A percentile compares a stretch with the other conserved stretches of the same genome.
These are phyloP conservation scores for Leccinum disarticulatum DNA, from an alignment of 768 basidiomycete species.

Conservation along the genomic window DNA sequence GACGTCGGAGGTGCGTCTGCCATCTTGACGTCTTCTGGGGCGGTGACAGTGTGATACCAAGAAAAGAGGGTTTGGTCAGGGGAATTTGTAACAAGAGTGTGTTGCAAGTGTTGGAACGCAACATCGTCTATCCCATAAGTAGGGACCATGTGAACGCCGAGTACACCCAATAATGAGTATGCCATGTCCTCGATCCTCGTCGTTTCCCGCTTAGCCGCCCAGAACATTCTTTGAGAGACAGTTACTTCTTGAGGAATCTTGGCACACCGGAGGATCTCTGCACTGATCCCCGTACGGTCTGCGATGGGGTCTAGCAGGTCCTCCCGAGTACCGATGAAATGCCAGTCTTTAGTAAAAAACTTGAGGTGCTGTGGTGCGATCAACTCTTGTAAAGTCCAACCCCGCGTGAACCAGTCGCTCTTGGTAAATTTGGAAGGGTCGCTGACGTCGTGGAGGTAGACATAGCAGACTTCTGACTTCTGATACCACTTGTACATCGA, in stretches of 20 bases:
- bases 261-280: conserved; percentile 13
- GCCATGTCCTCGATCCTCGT: conserved; percentile 28
- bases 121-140: conserved; percentile 27
- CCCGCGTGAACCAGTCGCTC: conserved; percentile 34
- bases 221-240: conserved; percentile 29
- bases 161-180: conserved; percentile 32
- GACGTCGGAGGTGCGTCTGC: not conserved
- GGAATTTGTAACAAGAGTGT: conserved; percentile 19
- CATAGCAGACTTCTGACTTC: conserved; percentile 26
- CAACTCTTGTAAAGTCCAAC: conserved; percentile 34
- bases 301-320: conserved; percentile 14
- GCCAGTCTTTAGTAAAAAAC: conserved; percentile 32
- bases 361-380: conserved; percentile 28
- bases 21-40: conserved; percentile 15
- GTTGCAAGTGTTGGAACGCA: conserved; percentile 29
- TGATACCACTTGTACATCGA: conserved; percentile 37
- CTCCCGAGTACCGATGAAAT: conserved; percentile 15
- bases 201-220: conserved; percentile 28
- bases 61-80: conserved; percentile 30
- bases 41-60: conserved; percentile 18
- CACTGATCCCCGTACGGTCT: conserved; percentile 16
- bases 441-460: conserved; percentile 27
- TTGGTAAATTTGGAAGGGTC: conserved; percentile 13
- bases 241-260: conserved; percentile 11
- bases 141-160: conserved; percentile 19